These are phyloP conservation scores for Trichoderma reesei DNA, from an alignment of 495 filamentous ascomycete species.

Conservation along the genomic window DNA sequence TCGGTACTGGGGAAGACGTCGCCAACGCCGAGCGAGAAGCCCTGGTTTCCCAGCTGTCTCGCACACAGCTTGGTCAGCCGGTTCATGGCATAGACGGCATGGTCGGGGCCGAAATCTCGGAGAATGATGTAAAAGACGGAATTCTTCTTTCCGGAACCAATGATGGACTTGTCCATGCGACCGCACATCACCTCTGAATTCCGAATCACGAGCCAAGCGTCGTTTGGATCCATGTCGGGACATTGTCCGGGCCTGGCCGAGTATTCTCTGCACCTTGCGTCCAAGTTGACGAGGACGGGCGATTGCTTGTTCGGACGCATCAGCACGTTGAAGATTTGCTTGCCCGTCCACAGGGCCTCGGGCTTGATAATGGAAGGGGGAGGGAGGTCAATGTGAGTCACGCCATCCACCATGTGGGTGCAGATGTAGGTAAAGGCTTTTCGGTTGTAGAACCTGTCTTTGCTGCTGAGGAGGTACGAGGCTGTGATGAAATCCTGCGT, in stretches of 20 bases:
- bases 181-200: slow-evolving; percentile 99
- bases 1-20: slow-evolving; percentile 75
- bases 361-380: slow-evolving; percentile 80
- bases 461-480: slow-evolving; percentile 81
- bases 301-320: slow-evolving; percentile 83
- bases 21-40: slow-evolving; percentile 92
- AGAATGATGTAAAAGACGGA: slow-evolving; percentile 95
- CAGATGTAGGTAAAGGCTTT: slow-evolving; percentile 79
- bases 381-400: slow-evolving; percentile 72
- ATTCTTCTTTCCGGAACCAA: slow-evolving; percentile 94
- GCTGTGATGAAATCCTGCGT: slow-evolving; percentile 99
- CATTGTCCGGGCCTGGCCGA: slow-evolving; percentile 41
- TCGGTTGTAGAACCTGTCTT: slow-evolving; percentile 86
- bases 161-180: slow-evolving; percentile 92
- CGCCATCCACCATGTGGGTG: slow-evolving; percentile 83
- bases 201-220: slow-evolving; percentile 81
- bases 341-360: slow-evolving; percentile 87
- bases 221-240: slow-evolving; percentile 73
- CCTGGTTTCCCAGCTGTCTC: slow-evolving; percentile 76
- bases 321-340: slow-evolving; percentile 91
- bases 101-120: slow-evolving; percentile 83
- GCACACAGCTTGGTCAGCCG: slow-evolving; percentile 83
- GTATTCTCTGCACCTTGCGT: slow-evolving; percentile 83
- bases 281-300: slow-evolving; percentile 78
- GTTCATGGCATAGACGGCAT: slow-evolving; percentile 88